Base-by-base conservation (phyloP, 2,329 filamentous ascomycete species). In the Colletotrichum gigasporum region DNA sequence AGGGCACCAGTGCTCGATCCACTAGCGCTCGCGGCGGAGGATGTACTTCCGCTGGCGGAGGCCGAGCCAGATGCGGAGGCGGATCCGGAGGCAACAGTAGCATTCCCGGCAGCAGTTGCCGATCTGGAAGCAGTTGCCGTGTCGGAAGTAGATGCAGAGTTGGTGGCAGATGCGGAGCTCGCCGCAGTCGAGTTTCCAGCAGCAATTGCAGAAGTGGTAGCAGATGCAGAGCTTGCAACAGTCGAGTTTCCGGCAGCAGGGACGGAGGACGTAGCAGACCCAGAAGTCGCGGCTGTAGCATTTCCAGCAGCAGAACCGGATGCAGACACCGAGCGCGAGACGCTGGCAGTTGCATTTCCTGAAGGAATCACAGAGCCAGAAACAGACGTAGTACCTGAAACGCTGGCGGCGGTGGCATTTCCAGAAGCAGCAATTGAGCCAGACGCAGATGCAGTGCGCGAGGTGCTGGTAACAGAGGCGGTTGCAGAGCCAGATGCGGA, bases 121-220 rank as follows among this genome's bases (percentile, higher is more conserved):
- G n/a, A n/a, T n/a, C n/a, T n/a, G n/a, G 45, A 52, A 18, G 48
- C 20, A 32, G 24, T 4, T n/a, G 24, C 22, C 9, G 42, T 24
- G 14, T 3, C 16, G 4, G 47, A 34, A 22, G 47, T n/a, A n/a
- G n/a, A n/a, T n/a, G n/a, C n/a, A n/a, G n/a, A n/a, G n/a, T n/a
- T n/a, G n/a, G n/a, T n/a, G n/a, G 26, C 7, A 1, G 53, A 35
- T 30, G 30, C 45, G 16, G 54, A 47, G 22, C 16, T 20, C 14
- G 60, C 39, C 30, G 53, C 37, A 16, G 53, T n/a, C 16, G 18
- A 34, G 51, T 54, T n/a, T n/a, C n/a, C n/a, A n/a, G n/a, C n/a
- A n/a, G n/a, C n/a, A n/a, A n/a, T n/a, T n/a, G n/a, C n/a, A n/a
- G 52, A 55, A 22, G 52, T 24, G 20, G 52, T 32, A 3, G 26